Evolutionary conservation across 805 yeast genomes (phyloP).

Genomic region (Wickerhamiella spandovensis): DNA sequence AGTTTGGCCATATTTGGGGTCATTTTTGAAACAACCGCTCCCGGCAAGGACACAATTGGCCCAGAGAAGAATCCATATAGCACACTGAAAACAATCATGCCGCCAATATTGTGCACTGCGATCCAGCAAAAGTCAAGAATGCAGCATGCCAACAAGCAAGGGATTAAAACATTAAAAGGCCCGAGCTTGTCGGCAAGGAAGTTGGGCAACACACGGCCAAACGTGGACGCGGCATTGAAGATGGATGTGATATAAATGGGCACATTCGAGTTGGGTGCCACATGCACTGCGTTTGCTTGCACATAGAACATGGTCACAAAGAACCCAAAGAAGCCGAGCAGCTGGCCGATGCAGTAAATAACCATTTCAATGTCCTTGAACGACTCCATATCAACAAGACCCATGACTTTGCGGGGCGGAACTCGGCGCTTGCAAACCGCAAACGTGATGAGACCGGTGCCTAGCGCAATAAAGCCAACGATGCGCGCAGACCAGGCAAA

Average conservation of each 20-base stretch:
- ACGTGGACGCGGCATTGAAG: conserved; percentile 27
- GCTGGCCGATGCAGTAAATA: conserved; percentile 16
- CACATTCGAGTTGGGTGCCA: conserved; percentile 13
- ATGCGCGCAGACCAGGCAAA: conserved; percentile 42
- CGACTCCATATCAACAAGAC: conserved; percentile 17
- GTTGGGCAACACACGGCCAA: conserved; percentile 41
- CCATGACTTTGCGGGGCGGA: conserved; percentile 20
- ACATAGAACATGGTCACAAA: conserved; percentile 25
- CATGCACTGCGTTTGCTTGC: conserved; percentile 21
- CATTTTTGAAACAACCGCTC: conserved; percentile 21
- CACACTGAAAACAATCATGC: conserved; percentile 21
- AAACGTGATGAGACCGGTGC: conserved; percentile 17
- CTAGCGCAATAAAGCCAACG: conserved; percentile 32
- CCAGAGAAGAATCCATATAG: conserved; percentile 25
- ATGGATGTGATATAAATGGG: conserved; percentile 24
- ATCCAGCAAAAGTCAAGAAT: conserved; percentile 28
- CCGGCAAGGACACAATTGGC: conserved; percentile 23
- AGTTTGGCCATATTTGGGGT: conserved; percentile 19
- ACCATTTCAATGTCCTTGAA: conserved; percentile 19
- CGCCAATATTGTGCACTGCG: conserved; percentile 21
- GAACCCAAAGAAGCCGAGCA: conserved; percentile 22
- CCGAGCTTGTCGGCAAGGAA: conserved; percentile 36
- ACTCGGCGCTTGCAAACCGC: conserved; percentile 20
- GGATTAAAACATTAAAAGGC: conserved; percentile 29
- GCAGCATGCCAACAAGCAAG: conserved; percentile 21